Evolutionary conservation across 2,329 filamentous ascomycete genomes (phyloP), one percentile per base, ranked within the genome.

Genomic region (Apiospora phragmitis): DNA sequence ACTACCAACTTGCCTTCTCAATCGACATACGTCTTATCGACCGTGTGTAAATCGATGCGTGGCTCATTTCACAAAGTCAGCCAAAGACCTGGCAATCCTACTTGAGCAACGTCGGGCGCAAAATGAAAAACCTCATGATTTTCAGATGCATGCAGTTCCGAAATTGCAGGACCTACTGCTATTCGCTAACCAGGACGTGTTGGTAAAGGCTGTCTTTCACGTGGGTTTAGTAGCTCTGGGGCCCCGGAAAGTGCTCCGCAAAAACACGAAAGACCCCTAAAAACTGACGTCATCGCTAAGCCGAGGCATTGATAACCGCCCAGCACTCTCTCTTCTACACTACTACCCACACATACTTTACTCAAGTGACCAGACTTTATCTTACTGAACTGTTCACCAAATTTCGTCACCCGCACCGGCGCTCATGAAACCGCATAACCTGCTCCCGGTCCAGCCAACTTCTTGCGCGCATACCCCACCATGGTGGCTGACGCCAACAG

Each of bases 401-500:
- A 9, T 9, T 21, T 9, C 14, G 7, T n/a, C 6, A 14, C 43
- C 24, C 2, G 6, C 4, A 5, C 4, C 49, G 4, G 49, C 14
- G 14, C 26, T 32, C 12, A 59, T 35, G 29, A n/a, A 11, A 21
- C 11, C 18, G 29, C 18, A 35, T 3, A 11, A 21, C 1, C 6
- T 1, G 1, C 29, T 35, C 21, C n/a, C 43, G 2, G 11, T 35
- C 7, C 16, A 35, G 4, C 12, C 18, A 35, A 2, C 1, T n/a
- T 35, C 7, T 35, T n/a, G 29, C 16, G 26, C 14, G 29, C 51
- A 35, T 18, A n/a, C 29, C 55, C 29, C 45, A 79, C 43, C 1
- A 79, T 79, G 77, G 77, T 78, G 35, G 76, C 75, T 14, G 73
- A 74, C 29, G 74, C 72, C 55, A 72, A 71, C 70, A 71, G 73